Base-by-base conservation (phyloP, 1,139 yeast species). In the Eremothecium gossypii region DNA sequence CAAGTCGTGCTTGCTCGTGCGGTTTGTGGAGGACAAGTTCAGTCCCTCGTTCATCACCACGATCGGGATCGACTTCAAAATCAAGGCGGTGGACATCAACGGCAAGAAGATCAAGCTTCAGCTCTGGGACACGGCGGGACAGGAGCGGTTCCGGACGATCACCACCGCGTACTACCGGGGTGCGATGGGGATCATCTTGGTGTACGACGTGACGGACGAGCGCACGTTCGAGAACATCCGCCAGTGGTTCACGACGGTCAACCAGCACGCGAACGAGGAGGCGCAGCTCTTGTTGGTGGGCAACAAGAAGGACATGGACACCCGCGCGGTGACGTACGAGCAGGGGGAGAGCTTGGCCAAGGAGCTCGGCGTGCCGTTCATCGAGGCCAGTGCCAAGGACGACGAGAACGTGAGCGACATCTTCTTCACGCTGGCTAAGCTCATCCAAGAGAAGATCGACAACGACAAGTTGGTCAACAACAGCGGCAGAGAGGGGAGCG, bases 51-150 rank as follows among this genome's bases (percentile, higher is more conserved):
- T 89, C 65, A 91, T 91, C 66, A 87, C 98, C 47, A 91, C 98
- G 41, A 91, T 91, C 59, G 98, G 98, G 44, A 91, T 91, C 61
- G 98, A 91, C 66, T 91, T 91, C 74, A 91, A 93, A 70, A 89
- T 93, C 64, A 83, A 96, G 66, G 89, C 97, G 33, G 87, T 89
- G 53, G 96, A 89, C 57, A 76, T 91, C 54, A 91, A 89, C 53
- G 95, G 95, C 46, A 84, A 85, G 66, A 81, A 83, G 55, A 84
- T 93, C 66, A 91, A 91, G 68, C 75, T 91, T 60, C 98, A 91
- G 66, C 87, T 91, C 35, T 91, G 98, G 98, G 98, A 91, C 65
- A 91, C 98, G 32, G 98, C 98, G 6, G 98, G 98, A 26, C 98
- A 91, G 68, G 98, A 91, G 66, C 76, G 98, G 57, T 91, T 91